Conservation (phyloP, 2,329 filamentous ascomycete species). For the Beauveria varroae region DNA sequence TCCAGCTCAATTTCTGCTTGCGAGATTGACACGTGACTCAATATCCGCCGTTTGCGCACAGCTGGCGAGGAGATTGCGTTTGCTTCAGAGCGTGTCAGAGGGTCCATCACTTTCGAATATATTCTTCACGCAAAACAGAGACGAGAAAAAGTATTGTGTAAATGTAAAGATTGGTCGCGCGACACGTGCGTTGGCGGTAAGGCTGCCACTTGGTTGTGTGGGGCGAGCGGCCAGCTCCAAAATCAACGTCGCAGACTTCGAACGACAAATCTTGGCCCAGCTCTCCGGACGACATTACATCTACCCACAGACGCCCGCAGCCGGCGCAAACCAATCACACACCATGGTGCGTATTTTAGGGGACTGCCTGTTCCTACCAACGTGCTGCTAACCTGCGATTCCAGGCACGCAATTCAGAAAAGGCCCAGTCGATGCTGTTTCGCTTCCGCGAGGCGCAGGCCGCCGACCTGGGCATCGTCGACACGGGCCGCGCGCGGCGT, state of each 20-base stretch:
- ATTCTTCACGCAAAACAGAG: neutral
- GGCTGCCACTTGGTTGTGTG: neutral
- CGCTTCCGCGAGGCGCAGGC: slow-evolving; percentile 98
- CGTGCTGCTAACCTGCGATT: slow-evolving; percentile 10
- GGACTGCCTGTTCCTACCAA: neutral
- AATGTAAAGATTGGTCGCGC: neutral
- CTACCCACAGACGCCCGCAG: neutral
- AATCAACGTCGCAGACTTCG: neutral
- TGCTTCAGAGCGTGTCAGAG: neutral
- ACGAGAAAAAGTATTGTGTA: neutral
- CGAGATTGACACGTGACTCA: neutral
- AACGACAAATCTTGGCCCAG: neutral
- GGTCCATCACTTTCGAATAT: neutral
- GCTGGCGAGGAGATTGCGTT: neutral
- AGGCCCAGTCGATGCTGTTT: slow-evolving; percentile 99
- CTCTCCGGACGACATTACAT: neutral
- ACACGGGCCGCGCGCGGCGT: slow-evolving; percentile 80
- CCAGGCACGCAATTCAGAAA: slow-evolving; percentile 93
- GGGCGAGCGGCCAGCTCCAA: neutral
- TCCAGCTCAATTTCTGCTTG: slow-evolving; percentile 1
- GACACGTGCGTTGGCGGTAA: neutral
- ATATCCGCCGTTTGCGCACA: neutral
- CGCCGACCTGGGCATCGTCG: slow-evolving; percentile 91
- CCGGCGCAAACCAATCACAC: neutral
- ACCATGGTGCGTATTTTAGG: neutral